Conservation (phyloP, 768 basidiomycete species). For the Daedaleopsis nitida region DNA sequence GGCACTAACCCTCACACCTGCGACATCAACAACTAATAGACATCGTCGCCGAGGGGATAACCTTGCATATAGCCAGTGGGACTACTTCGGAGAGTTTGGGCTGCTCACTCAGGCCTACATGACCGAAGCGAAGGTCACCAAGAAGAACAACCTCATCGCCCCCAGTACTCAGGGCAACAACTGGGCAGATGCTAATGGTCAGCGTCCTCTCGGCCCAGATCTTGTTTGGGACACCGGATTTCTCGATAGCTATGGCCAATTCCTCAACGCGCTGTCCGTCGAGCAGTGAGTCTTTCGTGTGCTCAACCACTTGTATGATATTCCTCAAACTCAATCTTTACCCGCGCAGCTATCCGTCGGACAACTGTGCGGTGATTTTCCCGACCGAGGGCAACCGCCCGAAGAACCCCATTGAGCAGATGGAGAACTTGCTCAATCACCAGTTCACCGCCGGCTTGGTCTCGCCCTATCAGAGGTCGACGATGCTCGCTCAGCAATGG, state of each 20-base stretch:
- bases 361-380: constrained; percentile 35
- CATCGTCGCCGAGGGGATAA: constrained; percentile 41
- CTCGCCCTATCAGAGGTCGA: constrained; percentile 39
- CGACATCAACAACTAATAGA: neutral
- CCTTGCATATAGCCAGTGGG: constrained; percentile 29
- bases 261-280: constrained; percentile 50
- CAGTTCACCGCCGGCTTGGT: constrained; percentile 37
- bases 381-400: constrained; percentile 29
- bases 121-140: constrained; percentile 27
- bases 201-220: constrained; percentile 40
- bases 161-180: constrained; percentile 53
- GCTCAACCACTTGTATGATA: too few relatives aligned
- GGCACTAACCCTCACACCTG: too few relatives aligned
- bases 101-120: constrained; percentile 25
- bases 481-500: constrained; percentile 34
- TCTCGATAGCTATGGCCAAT: constrained; percentile 41
- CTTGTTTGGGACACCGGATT: constrained; percentile 55
- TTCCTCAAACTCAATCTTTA: too few relatives aligned
- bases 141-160: constrained; percentile 55
- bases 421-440: constrained; percentile 49
- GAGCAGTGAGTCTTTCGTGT: constrained; percentile 45
- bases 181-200: constrained; percentile 33
- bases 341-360: constrained; percentile 35
- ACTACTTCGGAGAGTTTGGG: constrained; percentile 34
- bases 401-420: constrained; percentile 38